Evolutionary conservation across 2,329 filamentous ascomycete genomes (phyloP), one percentile per base, ranked within the genome.

Genomic region (Exutisphaerella laricina): DNA sequence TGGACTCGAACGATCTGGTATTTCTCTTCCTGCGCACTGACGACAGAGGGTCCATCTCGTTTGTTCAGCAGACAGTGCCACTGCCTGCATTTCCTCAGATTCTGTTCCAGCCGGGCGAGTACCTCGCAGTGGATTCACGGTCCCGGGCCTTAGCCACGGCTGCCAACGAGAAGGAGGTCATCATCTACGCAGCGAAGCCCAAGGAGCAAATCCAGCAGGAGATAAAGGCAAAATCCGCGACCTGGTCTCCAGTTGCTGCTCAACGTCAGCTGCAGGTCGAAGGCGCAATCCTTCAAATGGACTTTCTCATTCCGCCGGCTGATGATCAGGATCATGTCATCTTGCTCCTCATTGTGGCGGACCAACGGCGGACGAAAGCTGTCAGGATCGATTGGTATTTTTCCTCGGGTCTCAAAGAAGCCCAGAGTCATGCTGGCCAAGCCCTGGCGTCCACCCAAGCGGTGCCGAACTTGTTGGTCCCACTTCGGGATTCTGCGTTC

Each of bases 241-340:
- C 49, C 63, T 85, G 45, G 63, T 71, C 55, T 7, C 84, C 84
- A 1, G 74, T 94, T 43, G 72, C 72, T 39, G 66, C 72, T 48
- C 74, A 78, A 64, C 57, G 66, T 28, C 55, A 58, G 2, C 46
- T 66, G 20, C 43, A 57, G 7, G 70, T 88, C 5, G 75, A 80
- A 5, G 88, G 86, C 1, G 72, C 82, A n/a, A 86, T 97, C 42
- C 73, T 90, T 55, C 85, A 87, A 54, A 82, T 96, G 72, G 84
- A 88, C 16, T 98, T 97, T 51, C 72, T 98, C 2, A 79, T 84
- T 46, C 85, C 88, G 5, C 73, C 74, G 7, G 66, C 75, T 0
- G 74, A 79, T 40, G 81, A 89, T 31, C 73, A 79, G 7, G 72
- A 81, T 41, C 80, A 82, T 54, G 77, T 94, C 31, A 82, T 94